A percentile compares a stretch with the other conserved stretches of the same genome.
phyloP scores from a whole-genome alignment of 2,329 filamentous ascomycete species.

The Penicillium palitans region DNA sequence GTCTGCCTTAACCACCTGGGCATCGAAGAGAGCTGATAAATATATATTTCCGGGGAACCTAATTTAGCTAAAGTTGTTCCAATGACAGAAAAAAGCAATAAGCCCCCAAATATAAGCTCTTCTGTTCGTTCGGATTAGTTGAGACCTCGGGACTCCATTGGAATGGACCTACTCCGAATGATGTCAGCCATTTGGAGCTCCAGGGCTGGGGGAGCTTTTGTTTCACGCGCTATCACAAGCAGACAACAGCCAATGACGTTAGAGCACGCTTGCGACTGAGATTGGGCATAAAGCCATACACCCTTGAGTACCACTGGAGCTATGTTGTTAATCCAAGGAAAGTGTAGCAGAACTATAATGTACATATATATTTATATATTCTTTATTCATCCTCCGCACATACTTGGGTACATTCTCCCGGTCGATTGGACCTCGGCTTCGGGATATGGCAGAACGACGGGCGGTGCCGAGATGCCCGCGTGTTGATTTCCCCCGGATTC shows the following conservation, averaged over 20 bases:
- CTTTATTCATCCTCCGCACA: neutral
- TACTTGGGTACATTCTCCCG: neutral
- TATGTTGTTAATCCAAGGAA: neutral
- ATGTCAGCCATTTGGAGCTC: neutral
- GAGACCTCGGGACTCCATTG: neutral
- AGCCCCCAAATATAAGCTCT: neutral
- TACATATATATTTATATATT: neutral
- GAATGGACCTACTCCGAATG: neutral
- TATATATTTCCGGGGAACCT: neutral
- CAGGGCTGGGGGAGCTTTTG: neutral
- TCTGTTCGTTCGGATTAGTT: neutral
- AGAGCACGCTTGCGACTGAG: neutral
- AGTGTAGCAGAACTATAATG: neutral
- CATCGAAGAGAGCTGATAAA: neutral
- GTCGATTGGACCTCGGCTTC: conserved; percentile 38
- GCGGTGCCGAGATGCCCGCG: conserved; percentile 33
- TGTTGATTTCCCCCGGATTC: conserved; percentile 35
- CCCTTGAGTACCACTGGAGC: neutral
- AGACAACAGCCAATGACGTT: conserved; percentile 1
- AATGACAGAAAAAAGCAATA: neutral
- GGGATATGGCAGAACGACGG: conserved; percentile 35
- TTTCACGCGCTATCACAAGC: conserved; percentile 4
- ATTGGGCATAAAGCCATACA: neutral
- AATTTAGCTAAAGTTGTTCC: neutral
- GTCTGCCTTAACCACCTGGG: neutral